Conservation (phyloP, 1,284 basidiomycete species). For the Trametes pubescens region DNA sequence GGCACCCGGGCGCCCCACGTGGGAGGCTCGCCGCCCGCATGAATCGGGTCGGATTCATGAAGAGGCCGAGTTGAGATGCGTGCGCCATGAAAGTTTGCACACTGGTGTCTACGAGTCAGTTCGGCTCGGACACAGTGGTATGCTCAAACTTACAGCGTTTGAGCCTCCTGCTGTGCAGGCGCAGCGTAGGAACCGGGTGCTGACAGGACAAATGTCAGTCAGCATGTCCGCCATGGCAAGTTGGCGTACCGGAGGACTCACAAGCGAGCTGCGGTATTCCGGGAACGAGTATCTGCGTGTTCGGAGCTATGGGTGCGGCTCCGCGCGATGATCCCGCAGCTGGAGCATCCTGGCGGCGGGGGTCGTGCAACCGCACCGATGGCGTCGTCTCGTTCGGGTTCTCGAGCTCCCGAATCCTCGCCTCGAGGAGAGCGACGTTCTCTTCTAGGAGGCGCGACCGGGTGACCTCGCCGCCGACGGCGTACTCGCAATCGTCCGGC, state of each 20-base stretch:
- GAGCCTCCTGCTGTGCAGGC: conserved; percentile 20
- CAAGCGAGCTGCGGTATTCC: conserved; percentile 11
- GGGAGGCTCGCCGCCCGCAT: conserved; percentile 24
- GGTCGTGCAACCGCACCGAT: conserved; percentile 35
- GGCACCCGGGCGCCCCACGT: conserved; percentile 4
- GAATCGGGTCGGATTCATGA: conserved; percentile 48
- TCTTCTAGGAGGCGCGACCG: conserved; percentile 42
- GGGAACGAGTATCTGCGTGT: conserved; percentile 8
- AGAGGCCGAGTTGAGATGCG: conserved; percentile 49
- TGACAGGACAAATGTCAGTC: background rate
- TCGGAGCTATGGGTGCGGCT: background rate
- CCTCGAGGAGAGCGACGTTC: conserved; percentile 41
- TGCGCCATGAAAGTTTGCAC: conserved; percentile 47
- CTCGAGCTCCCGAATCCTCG: conserved; percentile 42
- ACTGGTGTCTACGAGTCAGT: conserved; percentile 11
- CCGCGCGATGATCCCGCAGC: conserved; percentile 7
- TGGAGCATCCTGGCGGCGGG: conserved; percentile 13
- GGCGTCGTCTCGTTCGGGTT: conserved; percentile 31
- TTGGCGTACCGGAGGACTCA: conserved; percentile 1
- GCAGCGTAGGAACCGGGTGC: conserved; percentile 1
- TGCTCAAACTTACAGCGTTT: conserved; percentile 18
- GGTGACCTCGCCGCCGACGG: conserved; percentile 38
- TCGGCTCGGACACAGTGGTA: background rate
- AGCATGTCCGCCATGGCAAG: background rate
- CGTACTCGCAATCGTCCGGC: conserved; percentile 43